phyloP scores from a whole-genome alignment of 78 protist genomes.

The Mantamonas sphyraenae region DNA sequence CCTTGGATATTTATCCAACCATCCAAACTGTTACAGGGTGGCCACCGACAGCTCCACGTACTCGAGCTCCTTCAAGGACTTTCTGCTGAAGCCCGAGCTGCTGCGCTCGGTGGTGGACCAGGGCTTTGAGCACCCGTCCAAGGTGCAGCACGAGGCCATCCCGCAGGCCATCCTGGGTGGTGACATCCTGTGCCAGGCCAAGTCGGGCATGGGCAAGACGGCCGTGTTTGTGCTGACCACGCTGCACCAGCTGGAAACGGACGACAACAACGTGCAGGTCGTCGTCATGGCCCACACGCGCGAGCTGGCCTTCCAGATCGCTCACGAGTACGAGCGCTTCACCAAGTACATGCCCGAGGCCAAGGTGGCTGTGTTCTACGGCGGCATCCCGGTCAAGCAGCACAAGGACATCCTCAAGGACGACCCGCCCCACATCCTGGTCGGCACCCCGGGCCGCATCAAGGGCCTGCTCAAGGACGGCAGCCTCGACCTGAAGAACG shows the following conservation, averaged over 20 bases:
- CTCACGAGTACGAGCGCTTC: slow-evolving; percentile 92
- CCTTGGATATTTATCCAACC: too few relatives aligned
- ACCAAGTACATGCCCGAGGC: slow-evolving; percentile 61
- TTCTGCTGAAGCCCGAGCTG: slow-evolving; percentile 92
- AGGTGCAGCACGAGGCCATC: slow-evolving; percentile 94
- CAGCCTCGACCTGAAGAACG: slow-evolving; percentile 37
- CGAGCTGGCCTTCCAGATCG: slow-evolving; percentile 96
- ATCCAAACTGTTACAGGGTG: too few relatives aligned
- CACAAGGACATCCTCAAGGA: slow-evolving; percentile 33
- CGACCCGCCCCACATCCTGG: slow-evolving; percentile 85
- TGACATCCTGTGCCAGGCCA: slow-evolving; percentile 94
- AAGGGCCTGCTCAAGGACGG: slow-evolving; percentile 19
- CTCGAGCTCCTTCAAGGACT: slow-evolving; percentile 87
- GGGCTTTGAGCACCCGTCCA: slow-evolving; percentile 98
- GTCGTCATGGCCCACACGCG: slow-evolving; percentile 92
- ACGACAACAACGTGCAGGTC: background rate
- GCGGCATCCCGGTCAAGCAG: slow-evolving; percentile 76
- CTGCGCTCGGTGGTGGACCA: slow-evolving; percentile 85
- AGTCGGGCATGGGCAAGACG: slow-evolving; percentile 99
- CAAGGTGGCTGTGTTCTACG: slow-evolving; percentile 80
- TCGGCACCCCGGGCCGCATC: slow-evolving; percentile 99
- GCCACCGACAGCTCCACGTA: too few relatives aligned
- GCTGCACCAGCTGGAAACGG: slow-evolving; percentile 76
- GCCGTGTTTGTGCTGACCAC: slow-evolving; percentile 96
- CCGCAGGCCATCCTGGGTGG: slow-evolving; percentile 93